Evolutionary conservation across 2,329 filamentous ascomycete genomes (phyloP), one percentile per base, ranked within the genome.

Genomic region (Phyllosticta citribraziliensis): DNA sequence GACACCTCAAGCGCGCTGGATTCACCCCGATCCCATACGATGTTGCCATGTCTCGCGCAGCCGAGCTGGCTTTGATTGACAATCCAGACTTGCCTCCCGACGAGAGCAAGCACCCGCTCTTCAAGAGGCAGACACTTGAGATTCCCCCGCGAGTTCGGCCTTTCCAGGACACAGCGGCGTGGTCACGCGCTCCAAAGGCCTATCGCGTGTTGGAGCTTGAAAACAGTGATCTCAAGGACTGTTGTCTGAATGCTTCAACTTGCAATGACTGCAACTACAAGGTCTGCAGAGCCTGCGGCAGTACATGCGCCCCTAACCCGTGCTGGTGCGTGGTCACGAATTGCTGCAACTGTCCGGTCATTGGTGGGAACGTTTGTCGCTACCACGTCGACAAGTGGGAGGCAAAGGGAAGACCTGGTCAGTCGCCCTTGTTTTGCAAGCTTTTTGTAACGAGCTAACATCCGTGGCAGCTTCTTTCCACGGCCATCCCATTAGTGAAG

Each of bases 241-340:
- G 58, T 52, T 60, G 58, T 19, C 40, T 24, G 24, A 35, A 19
- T 20, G 58, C 33, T 17, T 6, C 3, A 35, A 50, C 55, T 52
- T 60, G 58, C 53, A 54, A 60, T 19, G 58, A 60, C 54, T 60
- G 58, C 25, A 54, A 54, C 17, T 55, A 47, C 53, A 25, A 55
- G 17, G n/a, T 60, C 9, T 60, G 58, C 58, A 11, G 19, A 3
- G 8, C 5, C 2, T 60, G 58, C 25, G 58, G 40, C 2, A 60
- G 58, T 22, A 60, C 52, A 24, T 60, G 58, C 52, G 27, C 52
- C 8, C 52, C 52, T 30, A 24, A 55, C 40, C 40, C 40, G n/a
- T 25, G 55, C 6, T 60, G 52, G 52, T 60, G 58, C 19, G 58
- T 60, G 2, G 52, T 60, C 11, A 5, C 22, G 1, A 35, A 24